Evolutionary conservation across 495 filamentous ascomycete genomes (phyloP), one percentile per base, ranked within the genome.

Genomic region (Amphirosellinia nigrospora): DNA sequence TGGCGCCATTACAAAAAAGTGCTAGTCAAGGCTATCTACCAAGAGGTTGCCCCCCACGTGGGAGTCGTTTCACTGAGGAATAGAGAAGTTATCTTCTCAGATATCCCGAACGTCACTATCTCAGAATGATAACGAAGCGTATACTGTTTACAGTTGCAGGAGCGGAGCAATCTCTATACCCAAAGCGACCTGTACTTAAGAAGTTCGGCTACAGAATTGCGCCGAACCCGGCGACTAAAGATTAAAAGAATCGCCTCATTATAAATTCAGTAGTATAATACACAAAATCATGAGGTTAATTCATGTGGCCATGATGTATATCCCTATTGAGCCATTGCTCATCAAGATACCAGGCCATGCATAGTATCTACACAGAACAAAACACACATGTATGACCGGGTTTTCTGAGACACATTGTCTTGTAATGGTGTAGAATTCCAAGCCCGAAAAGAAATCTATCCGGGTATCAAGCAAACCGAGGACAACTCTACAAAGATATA

Each of bases 361-460:
- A 10, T 21, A 9, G 11, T 58, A 58, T 32, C 55, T 36, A 9
- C 30, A 3, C 2, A 11, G 26, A 52, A 52, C 16, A 3, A 41
- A 41, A 11, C 32, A 45, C 19, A 16, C 46, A 41, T n/a, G 2
- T 5, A 45, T 39, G 13, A 10, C 36, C 48, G 41, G 34, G 26
- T 21, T 30, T 4, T 19, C 45, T n/a, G 5, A 19, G 19, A 36
- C 7, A 36, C 16, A 70, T 26, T 21, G 48, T 64, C 30, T 55
- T 34, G 55, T 71, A 64, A 32, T 59, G 38, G 23, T 64, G 69
- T 66, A 60, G 41, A 72, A 59, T 69, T 69, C 70, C 59, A 63
- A 61, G 66, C 74, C 74, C 74, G 72, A 73, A 73, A 71, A 68
- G 69, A 75, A 73, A 76, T 78, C 76, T 78, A 78, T 75, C 76